Conservation (phyloP, 2,329 filamentous ascomycete genomes). For the Dactylellina haptotyla region DNA sequence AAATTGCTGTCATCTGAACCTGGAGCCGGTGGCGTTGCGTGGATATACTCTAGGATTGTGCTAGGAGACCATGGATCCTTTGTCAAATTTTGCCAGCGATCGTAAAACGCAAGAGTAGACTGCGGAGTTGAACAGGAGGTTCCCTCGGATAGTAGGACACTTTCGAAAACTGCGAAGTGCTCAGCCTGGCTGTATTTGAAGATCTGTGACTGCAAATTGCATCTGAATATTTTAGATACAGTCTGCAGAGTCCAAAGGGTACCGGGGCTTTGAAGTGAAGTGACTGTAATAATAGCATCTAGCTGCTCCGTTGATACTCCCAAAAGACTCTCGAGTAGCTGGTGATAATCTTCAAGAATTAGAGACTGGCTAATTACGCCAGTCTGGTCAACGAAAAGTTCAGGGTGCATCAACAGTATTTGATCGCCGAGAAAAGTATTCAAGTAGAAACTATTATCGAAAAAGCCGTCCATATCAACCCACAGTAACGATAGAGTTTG, state of each 20-base stretch:
- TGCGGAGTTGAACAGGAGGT: not conserved
- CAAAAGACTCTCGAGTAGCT: not conserved
- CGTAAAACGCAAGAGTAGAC: not conserved
- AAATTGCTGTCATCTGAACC: not conserved
- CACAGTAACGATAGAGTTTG: not conserved
- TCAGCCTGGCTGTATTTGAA: not conserved
- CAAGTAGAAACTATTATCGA: not conserved
- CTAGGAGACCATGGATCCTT: not conserved
- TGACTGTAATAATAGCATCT: not conserved
- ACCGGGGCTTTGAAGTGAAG: not conserved
- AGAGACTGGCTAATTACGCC: not conserved
- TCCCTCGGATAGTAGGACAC: not conserved
- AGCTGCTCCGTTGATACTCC: not conserved
- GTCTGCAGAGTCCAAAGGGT: not conserved
- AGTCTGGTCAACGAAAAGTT: not conserved
- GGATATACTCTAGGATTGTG: not conserved
- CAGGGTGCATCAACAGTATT: not conserved
- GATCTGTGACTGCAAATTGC: not conserved
- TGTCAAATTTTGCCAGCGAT: not conserved
- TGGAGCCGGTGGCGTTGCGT: not conserved
- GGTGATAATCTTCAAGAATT: not conserved
- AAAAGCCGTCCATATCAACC: conserved; percentile 9
- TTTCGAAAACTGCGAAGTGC: not conserved
- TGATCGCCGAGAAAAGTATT: not conserved
- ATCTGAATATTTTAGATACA: not conserved